Evolutionary conservation across 257 asterid genomes (phyloP), one percentile per base, ranked within the genome.

Genomic region (Nicotiana paniculata): DNA sequence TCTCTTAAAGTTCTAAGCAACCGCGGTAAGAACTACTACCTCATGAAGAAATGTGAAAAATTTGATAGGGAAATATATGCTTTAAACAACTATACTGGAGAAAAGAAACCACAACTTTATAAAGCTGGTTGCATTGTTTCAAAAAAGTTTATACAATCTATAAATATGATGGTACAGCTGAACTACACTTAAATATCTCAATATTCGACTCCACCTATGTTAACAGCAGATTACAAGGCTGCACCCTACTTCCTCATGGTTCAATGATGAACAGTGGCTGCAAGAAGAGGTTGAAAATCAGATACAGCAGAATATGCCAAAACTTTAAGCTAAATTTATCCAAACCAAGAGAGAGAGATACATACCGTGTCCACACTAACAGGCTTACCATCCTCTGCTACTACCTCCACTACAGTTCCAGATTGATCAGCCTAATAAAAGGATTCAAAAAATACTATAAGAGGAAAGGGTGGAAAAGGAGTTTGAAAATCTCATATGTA

Each of bases 241-340:
- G 58, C 72, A 37, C 74, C 13, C 80, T 85, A 1, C 46, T 39
- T 39, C 46, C 55, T 89, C 91, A 90, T 62, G 90, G 93, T 85
- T 85, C 93, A 79, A 90, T 90, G 72, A 81, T 63, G 57, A 89
- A 89, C 81, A 90, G 78, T 54, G 93, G 90, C 93, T 90, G 92
- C 91, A 75, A 82, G 6, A 48, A 78, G 76, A 80, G 55, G 77
- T 30, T 6, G 61, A n/a, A 82, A n/a, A 79, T 70, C 80, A 83
- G 2, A 58, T 53, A 54, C 64, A 21, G 55, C 57, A 64, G 12
- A 62, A 67, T 70, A 55, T 67, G 35, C 33, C 16, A 8, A 4
- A 62, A 37, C 2, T 39, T 7, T 39, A 15, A 26, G n/a, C 75
- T 26, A 12, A 15, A 7, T 61, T 12, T 26, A 58, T 82, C 32